Conservation (phyloP, 2,329 filamentous ascomycete genomes). For the Bisporella sp. region DNA sequence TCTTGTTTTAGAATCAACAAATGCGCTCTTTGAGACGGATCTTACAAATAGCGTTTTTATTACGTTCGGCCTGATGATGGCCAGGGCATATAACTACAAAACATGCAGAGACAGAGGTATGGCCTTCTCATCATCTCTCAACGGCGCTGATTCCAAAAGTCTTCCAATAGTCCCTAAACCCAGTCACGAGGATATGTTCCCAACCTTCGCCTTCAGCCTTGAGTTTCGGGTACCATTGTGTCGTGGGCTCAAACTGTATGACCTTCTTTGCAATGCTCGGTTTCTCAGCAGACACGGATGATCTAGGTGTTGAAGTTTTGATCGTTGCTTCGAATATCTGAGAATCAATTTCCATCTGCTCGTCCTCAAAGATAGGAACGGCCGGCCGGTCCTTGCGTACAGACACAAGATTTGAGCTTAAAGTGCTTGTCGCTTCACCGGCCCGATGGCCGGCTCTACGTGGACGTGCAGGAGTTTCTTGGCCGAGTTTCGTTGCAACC, state of each 20-base stretch:
- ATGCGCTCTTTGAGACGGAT: no score
- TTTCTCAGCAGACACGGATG: not conserved
- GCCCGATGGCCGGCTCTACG: not conserved
- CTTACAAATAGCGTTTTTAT: no score
- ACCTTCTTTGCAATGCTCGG: not conserved
- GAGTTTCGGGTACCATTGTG: slow-evolving; percentile 7
- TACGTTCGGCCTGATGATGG: no score
- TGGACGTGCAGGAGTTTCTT: not conserved
- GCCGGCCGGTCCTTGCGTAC: no score
- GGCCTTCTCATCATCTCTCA: not conserved
- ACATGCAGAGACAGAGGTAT: no score
- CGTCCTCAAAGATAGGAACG: not conserved
- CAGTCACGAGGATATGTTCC: slow-evolving; percentile 9
- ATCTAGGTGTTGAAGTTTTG: not conserved
- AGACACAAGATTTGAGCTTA: not conserved
- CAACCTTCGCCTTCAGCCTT: slow-evolving; percentile 4
- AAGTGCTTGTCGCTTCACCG: no score
- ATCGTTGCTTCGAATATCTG: not conserved
- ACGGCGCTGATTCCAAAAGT: not conserved
- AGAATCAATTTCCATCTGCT: not conserved
- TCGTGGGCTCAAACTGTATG: slow-evolving; percentile 8
- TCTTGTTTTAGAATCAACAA: no score
- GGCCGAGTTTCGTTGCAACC: not conserved
- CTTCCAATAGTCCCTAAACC: not conserved
- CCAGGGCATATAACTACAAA: no score